Conservation (phyloP, 306 rosid genomes). For the Macrotyloma uniflorum region DNA sequence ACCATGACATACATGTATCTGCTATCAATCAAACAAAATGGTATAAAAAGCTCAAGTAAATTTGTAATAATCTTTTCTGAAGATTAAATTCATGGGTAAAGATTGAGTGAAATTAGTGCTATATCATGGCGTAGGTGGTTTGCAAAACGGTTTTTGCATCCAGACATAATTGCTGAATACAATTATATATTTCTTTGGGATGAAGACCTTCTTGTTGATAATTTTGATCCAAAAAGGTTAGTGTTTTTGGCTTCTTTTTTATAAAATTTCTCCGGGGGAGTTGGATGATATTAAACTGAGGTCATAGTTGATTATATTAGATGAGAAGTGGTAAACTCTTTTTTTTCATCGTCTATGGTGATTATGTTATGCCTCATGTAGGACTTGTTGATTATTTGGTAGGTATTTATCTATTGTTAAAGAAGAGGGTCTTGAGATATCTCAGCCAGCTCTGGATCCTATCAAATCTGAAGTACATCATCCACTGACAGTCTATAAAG, state of each 20-base stretch:
- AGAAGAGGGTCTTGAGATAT: conserved; percentile 92
- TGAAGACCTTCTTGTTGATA: conserved; percentile 90
- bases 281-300: conserved; percentile 17
- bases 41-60: conserved; percentile 37
- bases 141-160: conserved; percentile 94
- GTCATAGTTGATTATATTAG: conserved; percentile 2
- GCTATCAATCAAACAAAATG: conserved; percentile 64
- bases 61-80: background rate
- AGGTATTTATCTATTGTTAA: conserved; percentile 81
- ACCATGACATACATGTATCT: conserved; percentile 53
- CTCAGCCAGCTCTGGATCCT: conserved; percentile 96
- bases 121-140: conserved; percentile 74
- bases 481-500: conserved; percentile 69
- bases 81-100: conserved; percentile 13
- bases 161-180: conserved; percentile 82
- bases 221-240: conserved; percentile 75
- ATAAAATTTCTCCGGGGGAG: background rate
- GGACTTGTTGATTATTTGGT: conserved; percentile 35
- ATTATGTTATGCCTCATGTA: conserved; percentile 6
- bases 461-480: conserved; percentile 85
- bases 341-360: background rate
- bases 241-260: background rate
- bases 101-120: conserved; percentile 17
- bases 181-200: conserved; percentile 93
- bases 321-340: background rate